Conservation (phyloP, 75 land plant species). For the Pseudotsuga menziesii region DNA sequence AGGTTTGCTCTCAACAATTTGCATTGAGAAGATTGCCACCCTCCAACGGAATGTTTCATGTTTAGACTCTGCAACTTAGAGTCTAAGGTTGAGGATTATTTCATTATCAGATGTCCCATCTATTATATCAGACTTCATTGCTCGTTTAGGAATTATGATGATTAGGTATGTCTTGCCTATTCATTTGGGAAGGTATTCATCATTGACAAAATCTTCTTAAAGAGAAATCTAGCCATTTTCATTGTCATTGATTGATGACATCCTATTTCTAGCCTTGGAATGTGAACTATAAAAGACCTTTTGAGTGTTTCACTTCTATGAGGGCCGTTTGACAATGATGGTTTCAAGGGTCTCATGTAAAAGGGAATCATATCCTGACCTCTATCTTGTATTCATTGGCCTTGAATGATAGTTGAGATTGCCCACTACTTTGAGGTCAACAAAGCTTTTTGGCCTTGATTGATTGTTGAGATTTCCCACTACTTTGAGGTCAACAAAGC, state of each 20-base stretch:
- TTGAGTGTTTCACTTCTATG: background rate
- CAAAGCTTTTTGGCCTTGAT: no score
- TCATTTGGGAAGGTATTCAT: background rate
- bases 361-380: background rate
- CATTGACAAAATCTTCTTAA: background rate
- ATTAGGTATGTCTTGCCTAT: background rate
- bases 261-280: background rate
- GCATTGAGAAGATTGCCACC: background rate
- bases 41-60: background rate
- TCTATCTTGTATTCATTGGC: background rate
- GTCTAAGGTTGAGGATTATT: background rate
- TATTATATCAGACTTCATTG: background rate
- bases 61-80: background rate
- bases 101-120: background rate
- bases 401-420: background rate
- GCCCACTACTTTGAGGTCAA: no score
- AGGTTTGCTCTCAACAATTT: background rate
- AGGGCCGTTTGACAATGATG: background rate
- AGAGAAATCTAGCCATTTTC: background rate
- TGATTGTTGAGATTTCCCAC: no score
- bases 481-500: background rate
- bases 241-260: background rate
- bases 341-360: background rate
- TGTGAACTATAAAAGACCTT: background rate
- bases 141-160: background rate